Evolutionary conservation across 2,329 filamentous ascomycete species (phyloP).

Genomic region (Neofusicoccum parvum): DNA sequence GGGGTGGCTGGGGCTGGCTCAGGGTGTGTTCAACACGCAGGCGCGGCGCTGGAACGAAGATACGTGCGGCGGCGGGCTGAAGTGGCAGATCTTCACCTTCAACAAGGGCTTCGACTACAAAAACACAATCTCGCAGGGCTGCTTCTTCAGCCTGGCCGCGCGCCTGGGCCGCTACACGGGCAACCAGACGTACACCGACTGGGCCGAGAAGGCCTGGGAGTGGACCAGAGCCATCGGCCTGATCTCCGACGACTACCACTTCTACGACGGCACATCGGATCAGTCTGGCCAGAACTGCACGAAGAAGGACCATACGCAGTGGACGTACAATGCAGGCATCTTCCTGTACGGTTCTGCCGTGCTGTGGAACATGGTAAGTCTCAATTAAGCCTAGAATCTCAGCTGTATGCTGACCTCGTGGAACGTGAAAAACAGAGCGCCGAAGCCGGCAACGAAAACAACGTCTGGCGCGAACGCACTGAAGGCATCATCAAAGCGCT

Average conservation of each 20-base stretch:
- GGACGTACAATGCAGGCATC: constrained; percentile 52
- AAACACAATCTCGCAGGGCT: constrained; percentile 61
- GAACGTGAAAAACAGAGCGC: not conserved
- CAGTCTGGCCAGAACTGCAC: constrained; percentile 42
- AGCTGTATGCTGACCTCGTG: too few relatives aligned
- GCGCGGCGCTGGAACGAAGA: constrained; percentile 68
- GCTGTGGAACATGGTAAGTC: constrained; percentile 51
- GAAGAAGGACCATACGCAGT: constrained; percentile 46
- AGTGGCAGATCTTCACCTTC: constrained; percentile 84
- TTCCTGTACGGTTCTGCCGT: constrained; percentile 50
- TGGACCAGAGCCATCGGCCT: constrained; percentile 56
- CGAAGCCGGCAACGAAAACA: constrained; percentile 5
- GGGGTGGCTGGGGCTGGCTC: constrained; percentile 75
- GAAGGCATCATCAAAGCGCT: constrained; percentile 39
- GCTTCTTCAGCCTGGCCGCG: constrained; percentile 61
- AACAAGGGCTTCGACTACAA: constrained; percentile 68
- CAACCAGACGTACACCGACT: constrained; percentile 76
- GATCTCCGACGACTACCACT: constrained; percentile 49
- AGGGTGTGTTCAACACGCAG: constrained; percentile 81
- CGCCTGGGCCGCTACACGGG: constrained; percentile 77
- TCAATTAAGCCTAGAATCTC: not conserved
- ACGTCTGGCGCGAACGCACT: constrained; percentile 26
- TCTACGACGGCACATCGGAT: constrained; percentile 50
- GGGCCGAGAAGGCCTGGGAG: constrained; percentile 70
- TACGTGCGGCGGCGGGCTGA: constrained; percentile 72